Evolutionary conservation across 192 early-diverging fungal genomes (phyloP), one percentile per base, ranked within the genome.

Genomic region (Pilaira anomala): DNA sequence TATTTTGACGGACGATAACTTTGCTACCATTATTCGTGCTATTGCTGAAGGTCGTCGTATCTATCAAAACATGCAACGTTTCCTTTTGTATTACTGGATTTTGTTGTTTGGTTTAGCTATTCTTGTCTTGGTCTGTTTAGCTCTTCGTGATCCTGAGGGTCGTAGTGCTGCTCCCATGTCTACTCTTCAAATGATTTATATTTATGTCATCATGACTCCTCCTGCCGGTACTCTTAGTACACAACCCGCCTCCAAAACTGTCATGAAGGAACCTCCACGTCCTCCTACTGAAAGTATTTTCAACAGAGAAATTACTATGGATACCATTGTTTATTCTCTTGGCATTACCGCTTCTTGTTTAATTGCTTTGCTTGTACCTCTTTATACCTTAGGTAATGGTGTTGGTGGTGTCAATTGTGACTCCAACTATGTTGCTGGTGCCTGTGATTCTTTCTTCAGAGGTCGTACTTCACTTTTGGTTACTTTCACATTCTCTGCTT

Each of bases 1-100:
- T 71, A 89, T 96, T 16, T 76, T 91, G 41, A 86, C 89, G 0
- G 87, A 89, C 63, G 90, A 91, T 68, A 91, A 88, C 75, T 89
- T 92, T 85, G 88, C 85, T 46, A 89, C 89, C 11, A 92, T 93
- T 60, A 85, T 91, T 60, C 73, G 76, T 11, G 90, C 92, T 11
- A 81, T 93, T 65, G 77, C 78, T 40, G 89, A 92, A 66, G 92
- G 92, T 48, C 86, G 92, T 22, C 75, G 90, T 16, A 83, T 94
- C 25, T 94, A 87, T 69, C 81, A 69, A 74, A 94, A 94, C 76
- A 87, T 89, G 74, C 80, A 87, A 73, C 83, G 85, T 21, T 88
- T 90, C 76, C 75, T 88, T 48, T 72, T 85, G 29, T 62, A 79
- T 82, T 39, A 83, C 74, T 66, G 71, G 71, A 73, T 73, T 48